Evolutionary conservation across 306 rosid species (phyloP).

Genomic region (Lagenaria siceraria): DNA sequence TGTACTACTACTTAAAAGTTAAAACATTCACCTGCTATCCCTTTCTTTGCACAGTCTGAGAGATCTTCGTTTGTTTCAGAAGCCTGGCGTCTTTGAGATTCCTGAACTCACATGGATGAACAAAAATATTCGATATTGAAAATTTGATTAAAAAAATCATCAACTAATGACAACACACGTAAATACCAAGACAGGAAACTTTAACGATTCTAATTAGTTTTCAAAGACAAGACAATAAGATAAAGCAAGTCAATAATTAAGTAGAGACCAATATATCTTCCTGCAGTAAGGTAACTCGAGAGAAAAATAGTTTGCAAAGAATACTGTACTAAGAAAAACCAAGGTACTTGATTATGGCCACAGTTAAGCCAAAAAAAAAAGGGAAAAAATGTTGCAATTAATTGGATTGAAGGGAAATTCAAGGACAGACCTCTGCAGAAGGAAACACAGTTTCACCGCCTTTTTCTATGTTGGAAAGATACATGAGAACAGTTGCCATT

Average conservation of each 20-base stretch:
- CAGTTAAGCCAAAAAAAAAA: not conserved
- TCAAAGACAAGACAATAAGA: not conserved
- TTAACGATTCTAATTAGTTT: not conserved
- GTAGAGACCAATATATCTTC: not conserved
- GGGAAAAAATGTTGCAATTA: not conserved
- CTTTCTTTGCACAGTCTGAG: conserved; percentile 88
- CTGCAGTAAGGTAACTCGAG: not conserved
- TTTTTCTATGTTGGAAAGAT: conserved; percentile 58
- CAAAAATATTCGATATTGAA: conserved; percentile 9
- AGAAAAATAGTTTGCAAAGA: not conserved
- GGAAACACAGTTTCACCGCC: conserved; percentile 99
- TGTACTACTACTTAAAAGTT: conserved; percentile 1
- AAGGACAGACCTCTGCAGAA: conserved; percentile 59
- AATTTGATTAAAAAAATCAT: conserved; percentile 1
- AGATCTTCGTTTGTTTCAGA: conserved; percentile 39
- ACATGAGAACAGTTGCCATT: conserved; percentile 83
- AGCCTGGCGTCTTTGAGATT: conserved; percentile 44
- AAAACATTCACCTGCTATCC: conserved; percentile 61
- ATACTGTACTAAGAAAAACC: not conserved
- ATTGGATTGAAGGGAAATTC: not conserved
- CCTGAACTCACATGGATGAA: conserved; percentile 28
- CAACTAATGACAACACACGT: not conserved
- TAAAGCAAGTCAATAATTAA: not conserved
- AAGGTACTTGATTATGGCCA: not conserved
- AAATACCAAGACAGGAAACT: not conserved